Percentiles rank a stretch among this genome's conserved stretches.
These are phyloP conservation scores for Tripidium arundinaceum DNA, from an alignment of 202 grass and related monocot genomes.

Conservation along the genomic window DNA sequence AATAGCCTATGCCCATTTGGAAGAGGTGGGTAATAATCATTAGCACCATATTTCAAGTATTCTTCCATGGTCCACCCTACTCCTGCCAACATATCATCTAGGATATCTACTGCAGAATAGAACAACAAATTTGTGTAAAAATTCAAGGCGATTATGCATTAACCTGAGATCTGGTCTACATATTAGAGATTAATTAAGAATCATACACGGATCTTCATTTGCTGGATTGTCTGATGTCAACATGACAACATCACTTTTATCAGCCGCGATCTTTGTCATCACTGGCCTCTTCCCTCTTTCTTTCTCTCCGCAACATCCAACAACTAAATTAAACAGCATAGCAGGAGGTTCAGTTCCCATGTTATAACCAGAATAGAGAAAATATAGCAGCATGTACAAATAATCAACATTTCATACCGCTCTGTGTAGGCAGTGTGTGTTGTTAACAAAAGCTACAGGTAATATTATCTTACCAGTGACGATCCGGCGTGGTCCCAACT, in stretches of 20 bases:
- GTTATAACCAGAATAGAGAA: background rate
- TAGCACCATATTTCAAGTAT: constrained; percentile 85
- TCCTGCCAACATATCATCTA: constrained; percentile 95
- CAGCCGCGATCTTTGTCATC: constrained; percentile 87
- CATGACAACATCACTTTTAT: constrained; percentile 99
- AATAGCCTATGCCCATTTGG: constrained; percentile 94
- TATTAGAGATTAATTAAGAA: constrained; percentile 29
- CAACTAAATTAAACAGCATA: constrained; percentile 54
- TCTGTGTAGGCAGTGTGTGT: background rate
- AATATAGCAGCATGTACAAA: background rate
- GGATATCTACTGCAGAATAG: constrained; percentile 76
- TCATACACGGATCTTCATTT: constrained; percentile 88
- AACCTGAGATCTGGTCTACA: background rate
- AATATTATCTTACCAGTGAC: constrained; percentile 62
- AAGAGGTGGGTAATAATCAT: constrained; percentile 97
- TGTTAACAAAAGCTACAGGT: constrained; percentile 8
- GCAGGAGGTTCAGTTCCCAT: constrained; percentile 21
- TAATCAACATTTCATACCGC: background rate
- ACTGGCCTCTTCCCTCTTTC: constrained; percentile 90
- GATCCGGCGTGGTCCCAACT: constrained; percentile 72
- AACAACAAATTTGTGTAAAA: constrained; percentile 30
- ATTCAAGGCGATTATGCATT: constrained; percentile 4
- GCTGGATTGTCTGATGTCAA: constrained; percentile 95
- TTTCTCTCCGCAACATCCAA: constrained; percentile 91
- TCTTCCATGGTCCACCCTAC: constrained; percentile 98